These are phyloP conservation scores for Tirmania nivea DNA, from an alignment of 495 filamentous ascomycete genomes.

Conservation along the genomic window DNA sequence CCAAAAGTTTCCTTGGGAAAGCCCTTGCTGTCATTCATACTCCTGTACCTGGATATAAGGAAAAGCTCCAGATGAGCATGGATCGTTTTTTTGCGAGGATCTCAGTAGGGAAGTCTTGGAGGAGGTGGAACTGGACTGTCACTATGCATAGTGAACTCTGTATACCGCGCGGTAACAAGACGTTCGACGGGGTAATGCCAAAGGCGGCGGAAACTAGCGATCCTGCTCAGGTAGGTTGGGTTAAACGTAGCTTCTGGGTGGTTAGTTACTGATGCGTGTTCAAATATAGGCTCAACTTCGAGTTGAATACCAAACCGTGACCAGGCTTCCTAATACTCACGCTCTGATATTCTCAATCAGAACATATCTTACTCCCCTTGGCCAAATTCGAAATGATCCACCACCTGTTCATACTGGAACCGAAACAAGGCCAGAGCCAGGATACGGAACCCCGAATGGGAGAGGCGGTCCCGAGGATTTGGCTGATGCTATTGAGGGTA, in stretches of 20 bases:
- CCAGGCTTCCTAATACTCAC: conserved; percentile 41
- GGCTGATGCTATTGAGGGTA: conserved; percentile 48
- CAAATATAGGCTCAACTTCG: conserved; percentile 26
- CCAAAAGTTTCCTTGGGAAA: conserved; percentile 38
- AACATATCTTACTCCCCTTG: conserved; percentile 52
- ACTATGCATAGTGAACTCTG: conserved; percentile 36
- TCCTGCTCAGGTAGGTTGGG: background rate
- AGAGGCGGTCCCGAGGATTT: conserved; percentile 38
- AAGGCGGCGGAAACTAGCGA: background rate
- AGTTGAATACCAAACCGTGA: conserved; percentile 57
- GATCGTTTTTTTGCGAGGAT: conserved; percentile 48
- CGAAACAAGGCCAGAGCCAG: background rate
- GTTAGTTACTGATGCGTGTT: too few relatives aligned
- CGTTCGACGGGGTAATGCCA: conserved; percentile 3
- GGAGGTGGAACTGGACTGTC: conserved; percentile 43
- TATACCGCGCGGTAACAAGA: conserved; percentile 30
- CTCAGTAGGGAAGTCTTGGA: conserved; percentile 32
- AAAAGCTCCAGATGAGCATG: conserved; percentile 54
- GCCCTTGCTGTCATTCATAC: conserved; percentile 43
- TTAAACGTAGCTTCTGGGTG: background rate
- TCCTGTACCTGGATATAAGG: conserved; percentile 45
- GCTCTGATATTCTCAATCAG: conserved; percentile 61
- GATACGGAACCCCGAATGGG: background rate
- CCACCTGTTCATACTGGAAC: background rate
- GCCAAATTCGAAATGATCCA: conserved; percentile 40